phyloP scores from a whole-genome alignment of 2,329 filamentous ascomycete genomes.

The Eutypella sp. region DNA sequence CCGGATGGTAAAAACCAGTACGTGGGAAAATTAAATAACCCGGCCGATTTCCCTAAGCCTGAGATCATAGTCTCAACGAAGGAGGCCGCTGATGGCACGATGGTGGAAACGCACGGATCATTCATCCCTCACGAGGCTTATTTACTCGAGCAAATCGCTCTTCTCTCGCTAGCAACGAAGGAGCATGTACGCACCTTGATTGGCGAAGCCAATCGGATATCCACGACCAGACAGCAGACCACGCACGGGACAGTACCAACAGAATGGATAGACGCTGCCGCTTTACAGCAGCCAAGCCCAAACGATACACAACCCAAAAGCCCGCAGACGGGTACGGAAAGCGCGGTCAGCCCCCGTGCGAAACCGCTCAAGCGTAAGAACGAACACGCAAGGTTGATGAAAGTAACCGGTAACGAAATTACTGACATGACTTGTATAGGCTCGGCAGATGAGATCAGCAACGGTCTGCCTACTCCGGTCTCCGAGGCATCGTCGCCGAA shows the following conservation, averaged over 20 bases:
- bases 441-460: conserved; percentile 33
- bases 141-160: conserved; percentile 74
- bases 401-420: conserved; percentile 9
- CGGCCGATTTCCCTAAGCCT: conserved; percentile 45
- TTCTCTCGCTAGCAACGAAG: conserved; percentile 78
- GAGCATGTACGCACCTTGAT: conserved; percentile 71
- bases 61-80: conserved; percentile 50
- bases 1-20: conserved; percentile 30
- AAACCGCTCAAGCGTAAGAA: conserved; percentile 59
- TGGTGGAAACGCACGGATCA: conserved; percentile 59
- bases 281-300: conserved; percentile 34
- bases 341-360: conserved; percentile 47
- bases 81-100: conserved; percentile 54
- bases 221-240: conserved; percentile 66
- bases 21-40: conserved; percentile 45
- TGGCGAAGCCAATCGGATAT: conserved; percentile 69
- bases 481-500: conserved; percentile 46
- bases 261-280: conserved; percentile 71
- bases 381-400: conserved; percentile 5
- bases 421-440: conserved; percentile 34
- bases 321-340: conserved; percentile 31
- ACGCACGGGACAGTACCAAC: conserved; percentile 75
- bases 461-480: conserved; percentile 41
- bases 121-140: conserved; percentile 72
- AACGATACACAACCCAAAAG: conserved; percentile 16